Base-by-base conservation (phyloP, 352 stramenopile genomes). In the Phytophthora colocasiae region DNA sequence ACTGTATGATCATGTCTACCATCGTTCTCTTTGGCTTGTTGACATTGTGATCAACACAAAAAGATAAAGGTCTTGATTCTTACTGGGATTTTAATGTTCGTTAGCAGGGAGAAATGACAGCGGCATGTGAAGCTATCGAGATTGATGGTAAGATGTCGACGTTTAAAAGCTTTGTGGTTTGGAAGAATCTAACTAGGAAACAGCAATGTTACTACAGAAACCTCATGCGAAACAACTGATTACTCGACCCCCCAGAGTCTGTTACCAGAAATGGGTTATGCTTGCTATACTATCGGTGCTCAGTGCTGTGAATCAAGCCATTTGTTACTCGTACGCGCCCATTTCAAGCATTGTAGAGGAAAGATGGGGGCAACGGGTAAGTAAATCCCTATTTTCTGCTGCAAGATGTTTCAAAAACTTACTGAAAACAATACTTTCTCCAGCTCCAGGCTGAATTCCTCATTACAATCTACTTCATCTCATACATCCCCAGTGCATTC, bases 401-500 rank as follows among this genome's bases (percentile, higher is more conserved):
- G 19, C 14, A 24, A 22, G 15, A 24, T 36, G 19, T 41, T 4
- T n/a, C 4, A 7, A 39, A 12, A 10, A 17, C 15, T 19, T 8
- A n/a, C 11, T 41, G 7, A 41, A 43, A 43, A 43, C 19, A 5
- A 19, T 53, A 11, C 22, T 66, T 24, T 36, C 10, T 50, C 5
- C 59, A 88, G 80, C 58, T 88, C 27, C 77, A 83, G 54, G 87
- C 81, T 26, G 89, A 83, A 22, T 71, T 82, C 54, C 68, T 92
- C 39, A 89, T 92, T 61, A 92, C 83, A 3, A 73, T 90, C 47
- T 92, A 80, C 68, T 92, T 92, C 48, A 34, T 90, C 12, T 80
- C 78, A n/a, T 92, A 92, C 59, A 90, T 92, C 24, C 83, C 83
- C 10, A 89, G 77, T 60, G 85, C 83, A 19, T 89, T 92, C 62